Evolutionary conservation across 352 stramenopile species (phyloP), one percentile per base, ranked within the genome.

Genomic region (Salisapilia sapeloensis): DNA sequence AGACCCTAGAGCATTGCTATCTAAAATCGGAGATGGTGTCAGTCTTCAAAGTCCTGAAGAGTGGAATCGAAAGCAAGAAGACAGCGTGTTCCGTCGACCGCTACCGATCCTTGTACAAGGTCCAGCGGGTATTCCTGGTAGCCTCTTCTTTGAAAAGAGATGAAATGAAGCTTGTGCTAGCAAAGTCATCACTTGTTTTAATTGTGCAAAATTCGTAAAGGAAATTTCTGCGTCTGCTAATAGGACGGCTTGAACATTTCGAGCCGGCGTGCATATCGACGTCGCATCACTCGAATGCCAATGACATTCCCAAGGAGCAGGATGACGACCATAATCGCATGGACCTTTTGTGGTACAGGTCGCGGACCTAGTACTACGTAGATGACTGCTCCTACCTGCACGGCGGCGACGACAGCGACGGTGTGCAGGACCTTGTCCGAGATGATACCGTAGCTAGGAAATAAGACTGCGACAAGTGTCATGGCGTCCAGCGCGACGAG

Each of bases 401-500:
- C 58, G 11, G 53, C 42, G 1, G 38, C 40, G 1, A 76, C 41
- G 24, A 72, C 38, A 7, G 35, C 49, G 26, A 48, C 47, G 10
- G 55, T 62, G n/a, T 56, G 60, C 13, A 66, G 26, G 4, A 44
- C 44, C 38, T 52, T 71, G 8, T 43, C 35, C 2, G 35, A 28
- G 18, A 61, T 26, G 58, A 32, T 8, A 0, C 55, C 40, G 17
- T 58, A 48, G 24, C 43, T 48, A 35, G 69, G 44, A 14, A 76
- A 42, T 40, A 67, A 46, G 22, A 69, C 35, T 9, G 55, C 51
- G 7, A 69, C 40, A 12, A 72, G 24, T 19, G 64, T 29, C 29
- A 76, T 19, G 18, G 59, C 19, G 40, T 76, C 60, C 10, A 52
- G 43, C 24, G 60, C 55, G 1, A 76, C 43, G 1, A 69, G 32